phyloP scores from a whole-genome alignment of 164 flowering plant species.

The Euptelea pleiosperma region DNA sequence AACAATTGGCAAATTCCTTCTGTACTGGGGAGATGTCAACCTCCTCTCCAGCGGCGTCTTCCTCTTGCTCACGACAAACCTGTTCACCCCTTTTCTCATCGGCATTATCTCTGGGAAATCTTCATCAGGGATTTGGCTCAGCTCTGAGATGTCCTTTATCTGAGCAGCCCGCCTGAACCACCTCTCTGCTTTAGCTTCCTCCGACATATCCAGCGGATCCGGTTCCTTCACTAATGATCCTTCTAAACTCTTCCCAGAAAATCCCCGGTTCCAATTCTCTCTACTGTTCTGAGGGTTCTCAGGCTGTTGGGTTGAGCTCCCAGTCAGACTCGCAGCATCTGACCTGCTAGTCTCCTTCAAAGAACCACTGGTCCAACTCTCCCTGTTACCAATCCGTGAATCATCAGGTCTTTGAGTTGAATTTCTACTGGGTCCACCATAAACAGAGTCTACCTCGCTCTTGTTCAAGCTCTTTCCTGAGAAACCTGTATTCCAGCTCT shows the following conservation, averaged over 20 bases:
- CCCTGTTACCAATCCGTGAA: conserved; percentile 12
- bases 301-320: conserved; percentile 17
- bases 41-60: conserved; percentile 93
- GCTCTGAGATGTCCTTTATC: conserved; percentile 92
- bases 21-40: conserved; percentile 78
- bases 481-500: conserved; percentile 21
- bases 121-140: conserved; percentile 91
- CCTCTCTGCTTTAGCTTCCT: conserved; percentile 94
- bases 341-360: background rate
- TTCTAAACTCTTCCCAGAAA: conserved; percentile 74
- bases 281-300: conserved; percentile 22
- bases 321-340: background rate
- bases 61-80: conserved; percentile 97
- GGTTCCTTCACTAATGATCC: conserved; percentile 88
- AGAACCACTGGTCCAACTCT: conserved; percentile 22
- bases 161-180: conserved; percentile 94
- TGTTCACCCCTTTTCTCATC: conserved; percentile 92
- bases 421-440: conserved; percentile 13
- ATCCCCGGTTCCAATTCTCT: conserved; percentile 35
- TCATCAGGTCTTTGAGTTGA: conserved; percentile 7
- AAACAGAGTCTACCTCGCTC: conserved; percentile 6
- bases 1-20: conserved; percentile 74
- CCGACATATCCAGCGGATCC: conserved; percentile 95
- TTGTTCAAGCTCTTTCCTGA: conserved; percentile 11
- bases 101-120: conserved; percentile 99